Evolutionary conservation across 2,329 filamentous ascomycete species (phyloP).

Genomic region (Aspergillus uvarum): DNA sequence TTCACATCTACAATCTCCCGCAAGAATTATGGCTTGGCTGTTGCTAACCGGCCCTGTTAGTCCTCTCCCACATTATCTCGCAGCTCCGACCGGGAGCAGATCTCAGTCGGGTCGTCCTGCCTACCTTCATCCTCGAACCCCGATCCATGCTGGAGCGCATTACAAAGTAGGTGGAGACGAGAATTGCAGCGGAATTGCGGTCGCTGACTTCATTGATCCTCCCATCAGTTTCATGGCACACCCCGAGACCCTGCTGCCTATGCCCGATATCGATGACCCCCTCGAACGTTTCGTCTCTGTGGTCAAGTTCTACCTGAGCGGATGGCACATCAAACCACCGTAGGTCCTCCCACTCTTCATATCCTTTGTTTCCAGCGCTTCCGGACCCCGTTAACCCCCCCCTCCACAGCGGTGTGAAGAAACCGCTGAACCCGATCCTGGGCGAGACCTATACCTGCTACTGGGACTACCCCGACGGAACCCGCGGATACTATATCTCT

Average conservation of each 20-base stretch:
- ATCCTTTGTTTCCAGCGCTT: background rate
- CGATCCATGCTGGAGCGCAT: conserved; percentile 98
- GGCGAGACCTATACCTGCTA: conserved; percentile 94
- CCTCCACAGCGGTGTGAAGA: conserved; percentile 80
- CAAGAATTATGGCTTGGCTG: background rate
- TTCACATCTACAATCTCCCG: background rate
- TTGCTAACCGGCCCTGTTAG: conserved; percentile 48
- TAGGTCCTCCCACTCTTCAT: conserved; percentile 50
- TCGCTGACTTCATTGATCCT: conserved; percentile 23
- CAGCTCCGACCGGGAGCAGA: conserved; percentile 94
- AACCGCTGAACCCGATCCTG: conserved; percentile 92
- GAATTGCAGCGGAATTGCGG: background rate
- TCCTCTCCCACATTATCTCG: conserved; percentile 95
- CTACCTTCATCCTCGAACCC: conserved; percentile 96
- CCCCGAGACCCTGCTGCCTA: conserved; percentile 88
- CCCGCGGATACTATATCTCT: conserved; percentile 89
- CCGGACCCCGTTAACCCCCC: conserved; percentile 8
- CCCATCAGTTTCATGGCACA: conserved; percentile 91
- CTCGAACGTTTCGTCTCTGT: conserved; percentile 88
- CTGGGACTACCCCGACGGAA: conserved; percentile 86
- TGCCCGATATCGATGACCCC: conserved; percentile 84
- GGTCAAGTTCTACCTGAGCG: conserved; percentile 96
- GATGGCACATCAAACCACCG: conserved; percentile 98
- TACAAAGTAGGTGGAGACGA: conserved; percentile 70
- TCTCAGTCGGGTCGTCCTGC: conserved; percentile 87